Conservation (phyloP, 148 eudicot species). For the Diospyros lotus region DNA sequence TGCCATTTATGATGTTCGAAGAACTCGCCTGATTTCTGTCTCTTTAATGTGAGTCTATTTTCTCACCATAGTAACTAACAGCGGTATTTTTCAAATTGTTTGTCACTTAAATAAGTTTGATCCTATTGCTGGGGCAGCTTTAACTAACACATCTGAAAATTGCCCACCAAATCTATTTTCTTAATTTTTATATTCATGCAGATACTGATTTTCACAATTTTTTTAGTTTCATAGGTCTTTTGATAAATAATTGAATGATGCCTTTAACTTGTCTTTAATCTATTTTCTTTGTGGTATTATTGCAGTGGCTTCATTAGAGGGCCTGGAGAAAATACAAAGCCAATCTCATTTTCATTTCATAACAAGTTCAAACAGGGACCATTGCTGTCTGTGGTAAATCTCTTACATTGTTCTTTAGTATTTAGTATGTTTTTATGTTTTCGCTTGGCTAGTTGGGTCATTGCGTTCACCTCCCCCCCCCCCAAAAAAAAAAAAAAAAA, state of each 20-base stretch:
- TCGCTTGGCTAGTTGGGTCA: not conserved
- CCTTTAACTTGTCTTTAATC: conserved; percentile 4
- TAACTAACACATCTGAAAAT: not conserved
- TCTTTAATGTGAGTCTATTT: conserved; percentile 70
- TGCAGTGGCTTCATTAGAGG: conserved; percentile 95
- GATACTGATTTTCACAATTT: not conserved
- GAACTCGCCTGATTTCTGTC: conserved; percentile 74
- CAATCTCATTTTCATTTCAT: conserved; percentile 77
- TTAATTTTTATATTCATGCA: not conserved
- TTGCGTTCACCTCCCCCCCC: no score
- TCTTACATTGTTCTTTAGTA: not conserved
- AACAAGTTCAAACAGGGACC: conserved; percentile 93
- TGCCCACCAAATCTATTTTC: not conserved
- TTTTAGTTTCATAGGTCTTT: not conserved
- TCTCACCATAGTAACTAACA: not conserved
- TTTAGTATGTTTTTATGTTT: not conserved
- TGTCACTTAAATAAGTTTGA: not conserved
- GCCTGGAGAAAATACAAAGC: conserved; percentile 80
- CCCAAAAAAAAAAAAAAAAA: no score
- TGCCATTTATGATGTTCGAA: conserved; percentile 81
- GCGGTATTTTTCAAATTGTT: not conserved
- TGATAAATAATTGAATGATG: conserved; percentile 1
- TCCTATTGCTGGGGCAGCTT: not conserved
- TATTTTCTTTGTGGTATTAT: conserved; percentile 7
- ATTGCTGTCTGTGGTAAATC: conserved; percentile 82